Evolutionary conservation across 2,329 filamentous ascomycete genomes (phyloP).

Genomic region (Aureobasidium lini): DNA sequence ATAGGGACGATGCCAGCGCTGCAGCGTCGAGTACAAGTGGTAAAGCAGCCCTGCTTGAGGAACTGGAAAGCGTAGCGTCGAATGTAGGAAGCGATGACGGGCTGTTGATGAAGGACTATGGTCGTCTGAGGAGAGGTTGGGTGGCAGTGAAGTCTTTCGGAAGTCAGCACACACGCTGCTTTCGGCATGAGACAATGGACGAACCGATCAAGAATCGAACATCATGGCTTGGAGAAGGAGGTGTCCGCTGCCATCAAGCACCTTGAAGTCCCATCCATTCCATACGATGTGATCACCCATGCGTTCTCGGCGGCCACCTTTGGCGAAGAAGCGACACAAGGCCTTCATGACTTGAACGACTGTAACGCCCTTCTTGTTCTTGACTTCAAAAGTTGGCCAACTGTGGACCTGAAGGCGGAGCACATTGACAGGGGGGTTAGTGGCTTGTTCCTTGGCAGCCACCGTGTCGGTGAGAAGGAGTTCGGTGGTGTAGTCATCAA

Average conservation of each 20-base stretch:
- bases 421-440: not conserved
- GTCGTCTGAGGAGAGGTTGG: too few relatives aligned
- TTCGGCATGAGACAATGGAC: not conserved
- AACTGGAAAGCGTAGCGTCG: too few relatives aligned
- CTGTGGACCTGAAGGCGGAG: not conserved
- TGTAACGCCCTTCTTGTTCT: not conserved
- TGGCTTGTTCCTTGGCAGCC: not conserved
- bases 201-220: slow-evolving; percentile 3
- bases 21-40: too few relatives aligned
- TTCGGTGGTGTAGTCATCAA: too few relatives aligned
- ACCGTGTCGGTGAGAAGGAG: not conserved
- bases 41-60: too few relatives aligned
- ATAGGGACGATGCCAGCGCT: too few relatives aligned
- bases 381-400: not conserved
- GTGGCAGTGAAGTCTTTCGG: too few relatives aligned
- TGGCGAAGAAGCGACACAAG: not conserved
- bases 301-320: not conserved
- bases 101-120: too few relatives aligned
- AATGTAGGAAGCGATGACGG: too few relatives aligned
- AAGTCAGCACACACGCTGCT: too few relatives aligned
- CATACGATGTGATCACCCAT: not conserved
- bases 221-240: too few relatives aligned
- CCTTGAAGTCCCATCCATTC: not conserved
- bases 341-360: slow-evolving; percentile 6
- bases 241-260: not conserved